These are phyloP conservation scores for Cyclospora cayetanensis DNA, from an alignment of 169 alveolate species.

Conservation along the genomic window DNA sequence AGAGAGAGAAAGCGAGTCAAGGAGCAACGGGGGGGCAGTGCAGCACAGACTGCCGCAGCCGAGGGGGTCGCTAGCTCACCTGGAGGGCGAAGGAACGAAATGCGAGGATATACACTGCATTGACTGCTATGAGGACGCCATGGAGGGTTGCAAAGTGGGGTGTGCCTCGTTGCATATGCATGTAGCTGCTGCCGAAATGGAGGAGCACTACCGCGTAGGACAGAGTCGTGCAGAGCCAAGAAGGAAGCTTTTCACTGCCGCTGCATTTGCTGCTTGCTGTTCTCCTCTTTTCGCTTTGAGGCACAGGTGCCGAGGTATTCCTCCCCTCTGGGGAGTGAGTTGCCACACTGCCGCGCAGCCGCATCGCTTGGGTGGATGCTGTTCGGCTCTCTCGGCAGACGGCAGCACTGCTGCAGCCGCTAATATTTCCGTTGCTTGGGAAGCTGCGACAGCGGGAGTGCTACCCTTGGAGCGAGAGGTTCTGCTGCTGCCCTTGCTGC, in stretches of 20 bases:
- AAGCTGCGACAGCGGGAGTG: not conserved
- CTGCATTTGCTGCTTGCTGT: not conserved
- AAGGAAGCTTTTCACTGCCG: slow-evolving; percentile 2
- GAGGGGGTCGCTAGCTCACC: not conserved
- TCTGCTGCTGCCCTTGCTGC: too few species aligned
- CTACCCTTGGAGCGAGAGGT: not conserved
- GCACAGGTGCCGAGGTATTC: not conserved
- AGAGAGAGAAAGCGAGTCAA: not conserved
- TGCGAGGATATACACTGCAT: slow-evolving; percentile 32
- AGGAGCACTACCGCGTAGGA: slow-evolving; percentile 8
- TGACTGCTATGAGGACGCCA: slow-evolving; percentile 8
- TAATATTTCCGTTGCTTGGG: not conserved
- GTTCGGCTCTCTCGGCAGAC: too few species aligned
- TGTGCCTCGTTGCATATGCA: slow-evolving; percentile 6
- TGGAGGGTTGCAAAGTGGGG: slow-evolving; percentile 3
- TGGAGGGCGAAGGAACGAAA: slow-evolving; percentile 9
- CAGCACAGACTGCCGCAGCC: not conserved
- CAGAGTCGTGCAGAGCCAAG: not conserved
- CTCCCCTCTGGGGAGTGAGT: slow-evolving; percentile 30
- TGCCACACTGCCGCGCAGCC: not conserved
- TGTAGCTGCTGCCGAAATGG: slow-evolving; percentile 6
- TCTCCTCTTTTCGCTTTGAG: not conserved
- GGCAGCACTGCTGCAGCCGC: not conserved
- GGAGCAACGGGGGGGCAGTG: not conserved
- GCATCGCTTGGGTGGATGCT: not conserved